phyloP scores from a whole-genome alignment of 2,329 filamentous ascomycete genomes.

The Phaeosphaeria sp. region DNA sequence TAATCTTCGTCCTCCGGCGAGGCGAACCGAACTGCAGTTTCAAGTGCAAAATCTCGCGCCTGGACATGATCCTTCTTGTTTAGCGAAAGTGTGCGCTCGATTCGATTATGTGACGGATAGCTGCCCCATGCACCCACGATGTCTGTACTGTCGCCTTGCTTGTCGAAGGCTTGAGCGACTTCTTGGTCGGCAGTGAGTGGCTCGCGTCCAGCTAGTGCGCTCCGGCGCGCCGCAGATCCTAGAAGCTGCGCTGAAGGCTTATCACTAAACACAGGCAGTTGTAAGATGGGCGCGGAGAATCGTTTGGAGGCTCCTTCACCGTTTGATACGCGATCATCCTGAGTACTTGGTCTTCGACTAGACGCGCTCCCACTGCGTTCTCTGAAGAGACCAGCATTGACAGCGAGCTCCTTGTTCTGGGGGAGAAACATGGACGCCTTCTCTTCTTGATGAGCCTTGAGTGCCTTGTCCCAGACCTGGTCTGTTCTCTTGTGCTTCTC shows the following conservation, averaged over 20 bases:
- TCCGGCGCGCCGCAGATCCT: constrained; percentile 21
- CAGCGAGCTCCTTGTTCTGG: constrained; percentile 37
- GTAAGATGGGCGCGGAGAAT: constrained; percentile 15
- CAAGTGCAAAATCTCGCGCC: constrained; percentile 53
- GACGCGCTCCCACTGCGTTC: constrained; percentile 39
- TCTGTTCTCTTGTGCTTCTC: constrained; percentile 29
- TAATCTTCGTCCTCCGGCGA: constrained; percentile 15
- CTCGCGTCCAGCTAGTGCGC: constrained; percentile 21
- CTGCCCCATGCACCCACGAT: constrained; percentile 53
- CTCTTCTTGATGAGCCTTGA: constrained; percentile 47
- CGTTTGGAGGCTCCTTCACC: constrained; percentile 5
- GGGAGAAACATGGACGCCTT: constrained; percentile 43
- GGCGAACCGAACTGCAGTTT: constrained; percentile 37
- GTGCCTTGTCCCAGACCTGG: constrained; percentile 45
- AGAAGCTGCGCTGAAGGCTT: neutral
- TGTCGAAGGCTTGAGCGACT: constrained; percentile 28
- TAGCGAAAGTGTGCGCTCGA: constrained; percentile 49
- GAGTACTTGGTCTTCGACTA: constrained; percentile 9
- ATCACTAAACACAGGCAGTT: neutral
- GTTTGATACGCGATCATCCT: constrained; percentile 4
- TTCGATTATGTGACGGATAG: constrained; percentile 56
- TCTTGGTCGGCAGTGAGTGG: constrained; percentile 15
- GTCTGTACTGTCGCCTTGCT: constrained; percentile 31
- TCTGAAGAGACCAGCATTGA: constrained; percentile 36
- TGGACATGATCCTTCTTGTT: constrained; percentile 47